Conservation (phyloP, 805 yeast species). For the Candida coquimbonensis region DNA sequence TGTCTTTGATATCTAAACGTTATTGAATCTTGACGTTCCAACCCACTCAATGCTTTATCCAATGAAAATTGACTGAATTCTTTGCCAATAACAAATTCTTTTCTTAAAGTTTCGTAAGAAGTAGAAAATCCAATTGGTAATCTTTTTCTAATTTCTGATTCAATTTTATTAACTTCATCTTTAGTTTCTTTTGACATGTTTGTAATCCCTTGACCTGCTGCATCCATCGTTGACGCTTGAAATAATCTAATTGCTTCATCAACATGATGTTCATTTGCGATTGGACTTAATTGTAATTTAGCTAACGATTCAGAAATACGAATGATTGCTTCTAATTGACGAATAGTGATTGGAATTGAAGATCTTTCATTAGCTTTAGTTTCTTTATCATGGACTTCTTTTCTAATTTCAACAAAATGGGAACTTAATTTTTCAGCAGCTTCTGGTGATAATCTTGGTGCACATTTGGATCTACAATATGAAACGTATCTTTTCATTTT, state of each 20-base stretch:
- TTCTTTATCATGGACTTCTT: conserved; percentile 75
- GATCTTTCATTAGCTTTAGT: conserved; percentile 79
- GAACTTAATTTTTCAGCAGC: conserved; percentile 89
- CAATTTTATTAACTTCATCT: conserved; percentile 71
- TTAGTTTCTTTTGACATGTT: conserved; percentile 51
- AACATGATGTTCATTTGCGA: conserved; percentile 84
- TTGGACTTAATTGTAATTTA: conserved; percentile 71
- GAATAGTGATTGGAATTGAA: conserved; percentile 92
- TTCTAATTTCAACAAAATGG: conserved; percentile 86
- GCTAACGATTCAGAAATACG: conserved; percentile 95
- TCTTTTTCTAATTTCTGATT: conserved; percentile 79
- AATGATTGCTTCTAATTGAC: conserved; percentile 95
- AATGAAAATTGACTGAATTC: conserved; percentile 62
- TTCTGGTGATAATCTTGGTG: conserved; percentile 83
- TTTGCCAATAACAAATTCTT: conserved; percentile 70
- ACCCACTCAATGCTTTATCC: conserved; percentile 71
- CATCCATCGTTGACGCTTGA: conserved; percentile 97
- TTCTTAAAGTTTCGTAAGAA: conserved; percentile 71
- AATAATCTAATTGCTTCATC: conserved; percentile 92
- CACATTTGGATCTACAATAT: conserved; percentile 84
- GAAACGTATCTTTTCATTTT: conserved; percentile 89
- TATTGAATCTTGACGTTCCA: conserved; percentile 84
- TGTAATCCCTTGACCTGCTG: conserved; percentile 51
- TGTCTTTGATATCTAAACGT: conserved; percentile 84
- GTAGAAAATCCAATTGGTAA: conserved; percentile 97